Evolutionary conservation across 2,329 filamentous ascomycete genomes (phyloP).

Genomic region (Uncinocarpus reesii): DNA sequence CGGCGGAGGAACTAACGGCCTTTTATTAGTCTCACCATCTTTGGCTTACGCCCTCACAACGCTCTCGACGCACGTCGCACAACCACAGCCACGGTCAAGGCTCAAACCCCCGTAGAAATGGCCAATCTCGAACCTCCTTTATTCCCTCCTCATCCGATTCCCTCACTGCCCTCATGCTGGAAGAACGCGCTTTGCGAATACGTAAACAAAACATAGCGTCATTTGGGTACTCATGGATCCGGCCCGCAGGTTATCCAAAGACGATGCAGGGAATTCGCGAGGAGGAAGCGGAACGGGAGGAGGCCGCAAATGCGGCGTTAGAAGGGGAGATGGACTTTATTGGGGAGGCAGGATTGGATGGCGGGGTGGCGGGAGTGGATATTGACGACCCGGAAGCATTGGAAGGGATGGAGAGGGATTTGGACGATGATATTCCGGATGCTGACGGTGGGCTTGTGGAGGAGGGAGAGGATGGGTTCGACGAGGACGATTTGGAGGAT

Average conservation of each 20-base stretch:
- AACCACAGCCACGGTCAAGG: slow-evolving; percentile 20
- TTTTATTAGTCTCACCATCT: slow-evolving; percentile 54
- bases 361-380: slow-evolving; percentile 38
- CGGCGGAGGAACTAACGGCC: slow-evolving; percentile 7
- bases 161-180: slow-evolving; percentile 59
- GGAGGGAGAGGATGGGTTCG: slow-evolving; percentile 35
- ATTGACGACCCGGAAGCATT: slow-evolving; percentile 28
- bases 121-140: slow-evolving; percentile 25
- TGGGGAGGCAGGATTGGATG: slow-evolving; percentile 55
- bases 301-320: slow-evolving; percentile 64
- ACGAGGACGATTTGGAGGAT: slow-evolving; percentile 30
- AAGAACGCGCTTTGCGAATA: slow-evolving; percentile 65
- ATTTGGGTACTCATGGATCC: slow-evolving; percentile 83
- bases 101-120: slow-evolving; percentile 22
- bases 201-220: slow-evolving; percentile 74
- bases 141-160: slow-evolving; percentile 46
- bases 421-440: slow-evolving; percentile 40
- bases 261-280: slow-evolving; percentile 83
- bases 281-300: slow-evolving; percentile 77
- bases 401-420: slow-evolving; percentile 32
- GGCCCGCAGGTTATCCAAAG: slow-evolving; percentile 77
- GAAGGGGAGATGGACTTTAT: slow-evolving; percentile 59
- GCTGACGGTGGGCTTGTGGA: slow-evolving; percentile 18
- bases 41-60: slow-evolving; percentile 59
- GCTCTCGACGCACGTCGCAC: slow-evolving; percentile 34